Percentiles rank a stretch among this genome's conserved stretches.
These are phyloP conservation scores for Biscutella laevigata DNA, from an alignment of 441 rosid genomes.

Conservation along the genomic window DNA sequence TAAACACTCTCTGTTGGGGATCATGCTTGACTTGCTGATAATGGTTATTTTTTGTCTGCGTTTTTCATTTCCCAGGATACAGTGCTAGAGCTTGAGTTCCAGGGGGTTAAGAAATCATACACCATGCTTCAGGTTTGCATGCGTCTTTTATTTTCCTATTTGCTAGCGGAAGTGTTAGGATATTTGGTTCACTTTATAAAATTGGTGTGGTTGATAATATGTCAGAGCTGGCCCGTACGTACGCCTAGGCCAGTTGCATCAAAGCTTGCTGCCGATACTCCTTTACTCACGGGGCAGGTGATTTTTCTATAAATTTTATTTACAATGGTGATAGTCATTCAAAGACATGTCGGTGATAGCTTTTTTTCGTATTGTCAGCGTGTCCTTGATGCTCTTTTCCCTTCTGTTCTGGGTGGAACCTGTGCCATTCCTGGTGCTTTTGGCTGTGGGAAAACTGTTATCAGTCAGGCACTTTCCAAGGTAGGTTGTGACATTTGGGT, in stretches of 20 bases:
- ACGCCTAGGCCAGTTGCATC: conserved; percentile 97
- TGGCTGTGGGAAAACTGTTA: conserved; percentile 99
- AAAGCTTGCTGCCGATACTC: conserved; percentile 99
- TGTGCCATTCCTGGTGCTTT: conserved; percentile 99
- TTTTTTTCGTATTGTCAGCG: conserved; percentile 47
- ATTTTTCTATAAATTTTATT: not conserved
- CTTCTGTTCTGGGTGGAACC: conserved; percentile 99
- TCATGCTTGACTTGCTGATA: not conserved
- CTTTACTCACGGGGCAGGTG: conserved; percentile 98
- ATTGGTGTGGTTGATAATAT: conserved; percentile 23
- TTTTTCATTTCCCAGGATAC: conserved; percentile 53
- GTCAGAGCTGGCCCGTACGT: conserved; percentile 98
- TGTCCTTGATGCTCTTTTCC: conserved; percentile 99
- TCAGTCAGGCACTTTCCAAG: conserved; percentile 99
- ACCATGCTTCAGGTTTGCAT: conserved; percentile 94
- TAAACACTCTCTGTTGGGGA: too few relatives aligned
- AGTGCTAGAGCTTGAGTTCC: conserved; percentile 94
- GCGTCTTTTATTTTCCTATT: not conserved
- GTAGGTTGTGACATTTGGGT: conserved; percentile 28
- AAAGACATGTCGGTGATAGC: conserved; percentile 17
- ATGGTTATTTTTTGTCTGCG: not conserved
- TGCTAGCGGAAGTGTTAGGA: not conserved
- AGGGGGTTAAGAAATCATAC: conserved; percentile 83
- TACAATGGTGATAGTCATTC: not conserved
- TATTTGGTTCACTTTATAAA: conserved; percentile 6